Evolutionary conservation across 495 filamentous ascomycete species (phyloP).

Genomic region (Penicillium egyptiacum): DNA sequence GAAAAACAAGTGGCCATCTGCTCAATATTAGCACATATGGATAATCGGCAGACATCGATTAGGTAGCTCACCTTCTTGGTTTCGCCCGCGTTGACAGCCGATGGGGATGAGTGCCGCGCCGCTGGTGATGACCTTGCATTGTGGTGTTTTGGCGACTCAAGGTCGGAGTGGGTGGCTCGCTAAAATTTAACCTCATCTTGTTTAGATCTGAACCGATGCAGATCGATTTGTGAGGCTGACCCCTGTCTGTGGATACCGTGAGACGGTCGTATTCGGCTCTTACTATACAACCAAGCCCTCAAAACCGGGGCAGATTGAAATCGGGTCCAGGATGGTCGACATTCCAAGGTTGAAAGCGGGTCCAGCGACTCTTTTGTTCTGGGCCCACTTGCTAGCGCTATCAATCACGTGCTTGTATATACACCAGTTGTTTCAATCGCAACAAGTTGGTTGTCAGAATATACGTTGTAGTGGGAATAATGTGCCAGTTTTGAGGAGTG

Average conservation of each 20-base stretch:
- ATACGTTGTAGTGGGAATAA: background rate
- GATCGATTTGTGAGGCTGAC: background rate
- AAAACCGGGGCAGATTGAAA: conserved; percentile 4
- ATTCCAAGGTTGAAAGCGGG: conserved; percentile 4
- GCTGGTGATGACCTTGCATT: conserved; percentile 32
- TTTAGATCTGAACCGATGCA: background rate
- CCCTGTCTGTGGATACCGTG: background rate
- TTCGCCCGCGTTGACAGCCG: conserved; percentile 54
- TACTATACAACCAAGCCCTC: background rate
- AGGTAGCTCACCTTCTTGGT: conserved; percentile 48
- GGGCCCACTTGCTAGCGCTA: background rate
- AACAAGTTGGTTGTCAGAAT: background rate
- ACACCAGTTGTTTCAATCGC: background rate
- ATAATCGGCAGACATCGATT: background rate
- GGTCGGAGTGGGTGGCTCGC: conserved; percentile 39
- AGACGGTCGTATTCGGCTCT: background rate
- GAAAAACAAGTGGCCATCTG: conserved; percentile 71
- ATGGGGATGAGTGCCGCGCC: conserved; percentile 41
- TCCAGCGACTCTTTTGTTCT: background rate
- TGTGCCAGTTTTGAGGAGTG: background rate
- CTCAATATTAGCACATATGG: background rate
- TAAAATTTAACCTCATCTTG: conserved; percentile 40
- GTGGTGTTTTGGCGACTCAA: conserved; percentile 40
- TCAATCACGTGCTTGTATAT: background rate
- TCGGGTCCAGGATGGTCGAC: background rate